These are phyloP conservation scores for Chlorociboria aeruginascens DNA, from an alignment of 495 filamentous ascomycete genomes.

Conservation along the genomic window DNA sequence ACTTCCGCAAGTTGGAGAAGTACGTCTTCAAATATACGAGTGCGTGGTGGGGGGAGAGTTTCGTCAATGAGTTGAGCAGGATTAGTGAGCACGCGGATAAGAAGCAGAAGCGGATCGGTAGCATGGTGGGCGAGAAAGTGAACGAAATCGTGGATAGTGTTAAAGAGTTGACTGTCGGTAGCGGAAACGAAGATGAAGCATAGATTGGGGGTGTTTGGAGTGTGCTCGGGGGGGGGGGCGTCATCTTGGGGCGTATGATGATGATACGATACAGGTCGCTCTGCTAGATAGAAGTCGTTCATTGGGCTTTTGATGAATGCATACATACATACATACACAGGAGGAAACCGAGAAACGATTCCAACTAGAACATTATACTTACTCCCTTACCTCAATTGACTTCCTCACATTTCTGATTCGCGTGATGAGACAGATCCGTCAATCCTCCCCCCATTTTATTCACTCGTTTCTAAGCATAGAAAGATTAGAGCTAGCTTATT, in stretches of 20 bases:
- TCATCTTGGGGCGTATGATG: not conserved
- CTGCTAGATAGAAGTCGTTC: not conserved
- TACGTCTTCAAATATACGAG: conserved; percentile 90
- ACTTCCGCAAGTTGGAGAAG: conserved; percentile 66
- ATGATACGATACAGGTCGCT: not conserved
- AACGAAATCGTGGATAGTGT: conserved; percentile 1
- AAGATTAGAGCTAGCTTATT: no score
- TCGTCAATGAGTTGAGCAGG: conserved; percentile 72
- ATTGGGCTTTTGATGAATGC: not conserved
- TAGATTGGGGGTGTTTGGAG: not conserved
- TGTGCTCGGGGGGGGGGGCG: not conserved
- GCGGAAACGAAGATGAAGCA: not conserved
- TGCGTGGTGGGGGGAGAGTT: conserved; percentile 95
- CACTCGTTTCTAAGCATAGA: no score
- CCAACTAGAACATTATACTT: no score
- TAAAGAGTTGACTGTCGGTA: not conserved
- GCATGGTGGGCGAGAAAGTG: not conserved
- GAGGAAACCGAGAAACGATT: no score
- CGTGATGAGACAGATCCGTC: not conserved
- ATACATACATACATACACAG: no score
- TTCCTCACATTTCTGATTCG: not conserved
- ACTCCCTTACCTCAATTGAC: no score
- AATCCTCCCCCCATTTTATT: not conserved
- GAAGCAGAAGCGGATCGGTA: conserved; percentile 21
- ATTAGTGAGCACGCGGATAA: conserved; percentile 45